These are phyloP conservation scores for Microdochium trichocladiopsis DNA, from an alignment of 2,329 filamentous ascomycete genomes.

Conservation along the genomic window DNA sequence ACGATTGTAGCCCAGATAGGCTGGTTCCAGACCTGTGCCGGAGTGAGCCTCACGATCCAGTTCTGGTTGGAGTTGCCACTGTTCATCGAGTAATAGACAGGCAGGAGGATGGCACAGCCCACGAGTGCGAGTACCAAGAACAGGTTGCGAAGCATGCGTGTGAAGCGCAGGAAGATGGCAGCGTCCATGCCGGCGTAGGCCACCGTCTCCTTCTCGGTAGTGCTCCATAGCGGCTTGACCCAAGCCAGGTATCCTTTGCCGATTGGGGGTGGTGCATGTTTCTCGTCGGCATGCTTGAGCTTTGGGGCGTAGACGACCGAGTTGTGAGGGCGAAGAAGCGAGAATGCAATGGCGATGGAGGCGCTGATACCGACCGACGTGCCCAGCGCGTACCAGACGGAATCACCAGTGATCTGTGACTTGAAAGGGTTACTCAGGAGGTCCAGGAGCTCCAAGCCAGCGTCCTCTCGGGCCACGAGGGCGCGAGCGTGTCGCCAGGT, in stretches of 20 bases:
- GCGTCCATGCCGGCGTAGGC: conserved; percentile 87
- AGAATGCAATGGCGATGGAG: conserved; percentile 74
- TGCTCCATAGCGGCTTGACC: conserved; percentile 71
- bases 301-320: conserved; percentile 91
- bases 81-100: conserved; percentile 61
- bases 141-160: conserved; percentile 87
- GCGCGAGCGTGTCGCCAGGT: conserved; percentile 3
- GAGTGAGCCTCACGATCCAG: conserved; percentile 55
- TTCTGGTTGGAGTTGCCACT: conserved; percentile 22
- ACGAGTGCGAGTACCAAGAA: conserved; percentile 67
- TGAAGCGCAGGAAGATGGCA: conserved; percentile 81
- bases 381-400: conserved; percentile 71
- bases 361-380: conserved; percentile 72
- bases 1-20: conserved; percentile 54
- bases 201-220: conserved; percentile 69
- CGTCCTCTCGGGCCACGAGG: conserved; percentile 13
- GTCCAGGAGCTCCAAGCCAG: conserved; percentile 36
- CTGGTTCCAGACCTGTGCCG: conserved; percentile 42
- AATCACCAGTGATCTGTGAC: conserved; percentile 39
- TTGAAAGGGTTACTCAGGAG: conserved; percentile 45
- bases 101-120: conserved; percentile 72
- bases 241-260: conserved; percentile 85
- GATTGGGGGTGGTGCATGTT: conserved; percentile 79
- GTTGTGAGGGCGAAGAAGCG: conserved; percentile 83
- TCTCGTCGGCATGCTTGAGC: conserved; percentile 84